A percentile compares a stretch with the other conserved stretches of the same genome.
Conservation (phyloP, 352 stramenopile species). For the Sclerospora graminicola region DNA sequence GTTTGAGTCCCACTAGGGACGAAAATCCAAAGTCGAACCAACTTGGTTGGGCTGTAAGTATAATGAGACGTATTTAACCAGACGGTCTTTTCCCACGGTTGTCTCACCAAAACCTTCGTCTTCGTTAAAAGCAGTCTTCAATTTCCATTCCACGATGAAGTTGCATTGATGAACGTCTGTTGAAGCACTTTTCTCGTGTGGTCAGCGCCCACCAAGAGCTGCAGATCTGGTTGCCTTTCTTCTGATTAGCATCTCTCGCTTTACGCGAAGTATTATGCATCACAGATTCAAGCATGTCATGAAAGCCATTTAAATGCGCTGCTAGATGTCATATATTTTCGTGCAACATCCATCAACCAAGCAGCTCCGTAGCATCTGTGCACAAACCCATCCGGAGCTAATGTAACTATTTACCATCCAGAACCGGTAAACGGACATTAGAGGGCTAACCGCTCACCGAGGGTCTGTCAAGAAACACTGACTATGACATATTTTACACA, state of each 20-base stretch:
- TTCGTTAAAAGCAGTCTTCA: no score
- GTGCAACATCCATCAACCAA: constrained; percentile 93
- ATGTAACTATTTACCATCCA: constrained; percentile 84
- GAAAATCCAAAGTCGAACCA: no score
- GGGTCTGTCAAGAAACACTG: constrained; percentile 90
- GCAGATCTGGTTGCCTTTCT: constrained; percentile 26
- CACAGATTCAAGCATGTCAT: constrained; percentile 25
- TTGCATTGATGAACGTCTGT: no score
- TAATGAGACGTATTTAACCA: no score
- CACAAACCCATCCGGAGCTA: constrained; percentile 95
- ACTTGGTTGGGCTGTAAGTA: no score
- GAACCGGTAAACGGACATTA: no score
- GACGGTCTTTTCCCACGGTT: no score
- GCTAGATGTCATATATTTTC: constrained; percentile 62
- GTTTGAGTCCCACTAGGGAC: no score
- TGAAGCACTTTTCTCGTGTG: constrained; percentile 33
- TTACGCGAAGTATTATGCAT: constrained; percentile 12
- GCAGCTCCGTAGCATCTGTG: constrained; percentile 98
- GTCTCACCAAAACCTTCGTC: no score
- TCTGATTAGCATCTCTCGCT: constrained; percentile 20
- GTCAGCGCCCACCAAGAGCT: constrained; percentile 41
- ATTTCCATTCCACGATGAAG: no score
- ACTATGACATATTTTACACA: constrained; percentile 93
- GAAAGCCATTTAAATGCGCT: constrained; percentile 30
- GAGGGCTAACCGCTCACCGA: constrained; percentile 78